Base-by-base conservation (phyloP, 2,329 filamentous ascomycete species). In the Hypomyces perniciosus region DNA sequence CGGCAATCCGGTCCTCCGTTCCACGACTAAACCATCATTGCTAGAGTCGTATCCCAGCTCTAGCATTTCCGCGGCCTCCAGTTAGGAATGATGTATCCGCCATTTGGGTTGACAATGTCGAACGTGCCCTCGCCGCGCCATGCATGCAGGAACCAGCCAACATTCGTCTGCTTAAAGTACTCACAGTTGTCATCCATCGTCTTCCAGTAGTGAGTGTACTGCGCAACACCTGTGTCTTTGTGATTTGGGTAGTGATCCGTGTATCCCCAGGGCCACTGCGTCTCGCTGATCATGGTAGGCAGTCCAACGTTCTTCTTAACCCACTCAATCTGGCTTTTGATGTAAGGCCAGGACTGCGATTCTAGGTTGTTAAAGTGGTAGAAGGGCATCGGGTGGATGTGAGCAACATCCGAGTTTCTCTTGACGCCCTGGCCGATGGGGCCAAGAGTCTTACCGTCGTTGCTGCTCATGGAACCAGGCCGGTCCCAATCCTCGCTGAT, bases 361-460 rank as follows among this genome's bases (percentile, higher is more conserved):
- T 52, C 42, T 13, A 40, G 33, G 8, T 53, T 46, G 50, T 56
- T 52, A 38, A 43, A 41, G 45, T 54, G 56, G 38, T 57, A 58
- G 46, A 59, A 59, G 28, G 56, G 56, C 57, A 59, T 59, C 35
- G 54, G 52, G 49, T 59, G 57, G 52, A 55, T 59, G 46, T 58
- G 56, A 5, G 56, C 54, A 30, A 54, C 42, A 31, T 58, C 54
- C 8, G 57, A 58, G 51, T 55, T 57, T 26, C 38, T 44, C 42
- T 55, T 55, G 41, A 59, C 56, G 5, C 52, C 56, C 4, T 37
- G 12, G 6, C 57, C 57, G 30, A 56, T 42, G 12, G 50, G 47
- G 6, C 49, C 53, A 26, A 57, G 54, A 4, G 35, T 29, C 10
- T 50, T 29, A 12, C 49, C 51, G 35, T 52, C 35, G 35, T 13